These are phyloP conservation scores for Cryptococcus wingfieldii DNA, from an alignment of 1,284 basidiomycete genomes.

Conservation along the genomic window DNA sequence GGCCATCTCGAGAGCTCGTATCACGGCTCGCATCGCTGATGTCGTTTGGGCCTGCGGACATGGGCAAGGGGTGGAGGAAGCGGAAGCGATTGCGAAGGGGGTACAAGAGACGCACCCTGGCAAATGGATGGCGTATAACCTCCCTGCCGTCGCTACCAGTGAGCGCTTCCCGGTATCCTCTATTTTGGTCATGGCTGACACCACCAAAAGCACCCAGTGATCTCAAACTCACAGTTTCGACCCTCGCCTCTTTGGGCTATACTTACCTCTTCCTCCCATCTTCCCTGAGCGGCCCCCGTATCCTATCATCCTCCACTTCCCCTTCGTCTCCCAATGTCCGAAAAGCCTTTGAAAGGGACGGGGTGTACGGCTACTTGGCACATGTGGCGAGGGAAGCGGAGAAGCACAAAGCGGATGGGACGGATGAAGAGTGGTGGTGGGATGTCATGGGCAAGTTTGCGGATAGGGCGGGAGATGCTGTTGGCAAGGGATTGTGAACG, in stretches of 20 bases:
- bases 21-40: slow-evolving; percentile 77
- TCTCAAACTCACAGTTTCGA: neutral
- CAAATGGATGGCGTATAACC: slow-evolving; percentile 19
- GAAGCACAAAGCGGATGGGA: neutral
- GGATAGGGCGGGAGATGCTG: slow-evolving; percentile 11
- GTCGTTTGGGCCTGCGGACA: slow-evolving; percentile 60
- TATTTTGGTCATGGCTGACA: neutral
- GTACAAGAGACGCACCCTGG: slow-evolving; percentile 10
- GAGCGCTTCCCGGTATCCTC: slow-evolving; percentile 1
- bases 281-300: no score
- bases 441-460: slow-evolving; percentile 15
- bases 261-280: slow-evolving; percentile 13
- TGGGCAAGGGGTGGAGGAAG: neutral
- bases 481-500: slow-evolving; percentile 2
- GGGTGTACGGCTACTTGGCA: neutral
- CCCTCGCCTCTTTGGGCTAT: slow-evolving; percentile 14
- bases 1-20: slow-evolving; percentile 74
- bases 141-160: slow-evolving; percentile 4
- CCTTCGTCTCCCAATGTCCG: no score
- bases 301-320: no score
- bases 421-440: slow-evolving; percentile 15
- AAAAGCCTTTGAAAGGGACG: neutral
- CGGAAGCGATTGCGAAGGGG: slow-evolving; percentile 7
- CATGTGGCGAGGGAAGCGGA: neutral
- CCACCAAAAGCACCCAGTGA: neutral